Conservation (phyloP, 805 yeast genomes). For the Ogataea neopini region DNA sequence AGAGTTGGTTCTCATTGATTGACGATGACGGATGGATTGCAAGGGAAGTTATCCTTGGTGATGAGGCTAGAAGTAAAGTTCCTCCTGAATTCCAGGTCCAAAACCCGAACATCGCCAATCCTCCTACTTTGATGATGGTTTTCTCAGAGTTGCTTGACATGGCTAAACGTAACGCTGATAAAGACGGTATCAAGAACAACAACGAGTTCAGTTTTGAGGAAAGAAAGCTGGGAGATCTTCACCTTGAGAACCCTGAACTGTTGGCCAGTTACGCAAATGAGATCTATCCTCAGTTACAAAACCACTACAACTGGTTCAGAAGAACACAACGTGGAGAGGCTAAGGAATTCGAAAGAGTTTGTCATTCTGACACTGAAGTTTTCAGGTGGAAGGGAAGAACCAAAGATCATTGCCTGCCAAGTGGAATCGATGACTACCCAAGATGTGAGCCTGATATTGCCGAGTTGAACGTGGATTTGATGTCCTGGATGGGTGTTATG, state of each 20-base stretch:
- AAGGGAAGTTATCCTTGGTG: slow-evolving; percentile 90
- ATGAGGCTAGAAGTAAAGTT: slow-evolving; percentile 84
- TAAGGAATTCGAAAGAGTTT: slow-evolving; percentile 66
- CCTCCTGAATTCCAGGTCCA: slow-evolving; percentile 84
- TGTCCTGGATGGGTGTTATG: slow-evolving; percentile 95
- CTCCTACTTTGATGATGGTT: slow-evolving; percentile 86
- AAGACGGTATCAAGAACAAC: slow-evolving; percentile 22
- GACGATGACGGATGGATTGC: slow-evolving; percentile 97
- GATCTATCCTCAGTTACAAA: slow-evolving; percentile 74
- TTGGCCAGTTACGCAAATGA: slow-evolving; percentile 56
- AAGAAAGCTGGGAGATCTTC: slow-evolving; percentile 47
- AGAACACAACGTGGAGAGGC: slow-evolving; percentile 74
- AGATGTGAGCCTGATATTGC: slow-evolving; percentile 84
- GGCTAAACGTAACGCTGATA: slow-evolving; percentile 32
- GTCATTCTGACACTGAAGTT: slow-evolving; percentile 55
- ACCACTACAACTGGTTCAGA: slow-evolving; percentile 85
- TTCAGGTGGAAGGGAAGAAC: slow-evolving; percentile 96
- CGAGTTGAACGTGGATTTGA: slow-evolving; percentile 85
- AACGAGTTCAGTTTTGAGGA: slow-evolving; percentile 27
- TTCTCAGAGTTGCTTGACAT: slow-evolving; percentile 57
- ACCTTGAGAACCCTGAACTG: slow-evolving; percentile 59
- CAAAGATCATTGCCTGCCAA: slow-evolving; percentile 78
- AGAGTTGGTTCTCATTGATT: slow-evolving; percentile 84
- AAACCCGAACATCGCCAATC: slow-evolving; percentile 88
- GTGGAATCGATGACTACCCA: slow-evolving; percentile 96